phyloP scores from a whole-genome alignment of 2,329 filamentous ascomycete genomes.

The Exophiala xenobiotica region DNA sequence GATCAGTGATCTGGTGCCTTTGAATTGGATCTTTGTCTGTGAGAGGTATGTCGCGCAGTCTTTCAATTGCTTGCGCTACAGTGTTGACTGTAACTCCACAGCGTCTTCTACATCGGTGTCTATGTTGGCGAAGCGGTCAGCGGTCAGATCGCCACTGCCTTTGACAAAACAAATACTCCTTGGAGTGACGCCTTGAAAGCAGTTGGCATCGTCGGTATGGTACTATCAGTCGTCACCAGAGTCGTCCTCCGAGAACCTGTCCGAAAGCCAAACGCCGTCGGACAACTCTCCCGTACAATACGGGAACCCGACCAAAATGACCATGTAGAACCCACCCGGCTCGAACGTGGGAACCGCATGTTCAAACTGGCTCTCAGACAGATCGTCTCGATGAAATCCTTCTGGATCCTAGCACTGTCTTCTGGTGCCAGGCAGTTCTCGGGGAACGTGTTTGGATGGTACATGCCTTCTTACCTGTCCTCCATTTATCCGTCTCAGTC shows the following conservation, averaged over 20 bases:
- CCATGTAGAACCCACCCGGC: neutral
- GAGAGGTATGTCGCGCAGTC: slow-evolving; percentile 25
- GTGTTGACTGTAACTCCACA: neutral
- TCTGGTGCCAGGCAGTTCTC: slow-evolving; percentile 28
- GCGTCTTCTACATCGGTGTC: neutral
- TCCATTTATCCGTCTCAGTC: slow-evolving; percentile 24
- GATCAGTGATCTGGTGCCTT: slow-evolving; percentile 31
- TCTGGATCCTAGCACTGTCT: slow-evolving; percentile 31
- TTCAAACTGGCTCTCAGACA: neutral
- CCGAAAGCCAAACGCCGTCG: neutral
- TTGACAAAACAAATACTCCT: neutral
- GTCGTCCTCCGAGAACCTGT: neutral
- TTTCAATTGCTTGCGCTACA: too few relatives aligned
- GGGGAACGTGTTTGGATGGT: slow-evolving; percentile 31
- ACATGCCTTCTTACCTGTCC: slow-evolving; percentile 32
- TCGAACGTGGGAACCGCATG: neutral
- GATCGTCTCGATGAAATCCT: slow-evolving; percentile 17
- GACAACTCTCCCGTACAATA: neutral
- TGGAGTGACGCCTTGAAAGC: neutral
- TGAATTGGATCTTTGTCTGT: slow-evolving; percentile 29
- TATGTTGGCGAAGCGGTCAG: neutral
- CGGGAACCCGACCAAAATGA: neutral
- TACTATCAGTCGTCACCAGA: neutral
- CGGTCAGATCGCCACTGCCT: neutral
- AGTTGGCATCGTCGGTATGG: neutral